Conservation (phyloP, 345 rosid genomes). For the Arabis hirsuta region DNA sequence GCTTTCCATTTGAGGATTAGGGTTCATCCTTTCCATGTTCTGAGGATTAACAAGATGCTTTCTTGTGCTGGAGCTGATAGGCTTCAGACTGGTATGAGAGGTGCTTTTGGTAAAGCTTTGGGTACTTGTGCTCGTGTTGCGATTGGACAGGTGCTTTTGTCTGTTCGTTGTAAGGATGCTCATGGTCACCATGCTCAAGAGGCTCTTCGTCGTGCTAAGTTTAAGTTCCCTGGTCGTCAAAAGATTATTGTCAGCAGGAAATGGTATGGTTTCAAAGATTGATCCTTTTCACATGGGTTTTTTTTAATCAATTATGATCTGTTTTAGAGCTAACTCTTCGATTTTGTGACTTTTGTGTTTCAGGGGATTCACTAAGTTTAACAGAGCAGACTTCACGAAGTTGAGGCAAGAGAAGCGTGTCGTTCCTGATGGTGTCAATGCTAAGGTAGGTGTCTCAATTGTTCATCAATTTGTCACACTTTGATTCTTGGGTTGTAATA, state of each 20-base stretch:
- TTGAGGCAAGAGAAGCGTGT: constrained; percentile 66
- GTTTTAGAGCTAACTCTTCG: not conserved
- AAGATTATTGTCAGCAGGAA: constrained; percentile 85
- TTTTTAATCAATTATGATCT: not conserved
- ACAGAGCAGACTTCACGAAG: constrained; percentile 58
- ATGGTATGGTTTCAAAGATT: constrained; percentile 46
- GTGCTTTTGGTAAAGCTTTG: constrained; percentile 80
- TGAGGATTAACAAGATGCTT: constrained; percentile 85
- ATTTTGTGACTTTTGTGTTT: not conserved
- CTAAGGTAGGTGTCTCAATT: constrained; percentile 51
- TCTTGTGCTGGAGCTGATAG: constrained; percentile 91
- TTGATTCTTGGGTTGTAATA: not conserved
- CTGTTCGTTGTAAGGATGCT: constrained; percentile 74
- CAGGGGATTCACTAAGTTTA: constrained; percentile 81
- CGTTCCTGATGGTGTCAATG: constrained; percentile 71
- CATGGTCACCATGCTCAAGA: constrained; percentile 76
- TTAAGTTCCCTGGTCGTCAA: constrained; percentile 82
- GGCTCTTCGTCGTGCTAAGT: constrained; percentile 81
- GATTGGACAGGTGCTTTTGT: constrained; percentile 79
- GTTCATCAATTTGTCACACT: not conserved
- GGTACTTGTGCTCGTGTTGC: constrained; percentile 77
- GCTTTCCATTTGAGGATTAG: constrained; percentile 78
- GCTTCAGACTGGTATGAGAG: constrained; percentile 85
- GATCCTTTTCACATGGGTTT: not conserved
- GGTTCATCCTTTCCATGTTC: constrained; percentile 81